Evolutionary conservation across 768 basidiomycete genomes (phyloP).

Genomic region (Ephemerocybe angulata): DNA sequence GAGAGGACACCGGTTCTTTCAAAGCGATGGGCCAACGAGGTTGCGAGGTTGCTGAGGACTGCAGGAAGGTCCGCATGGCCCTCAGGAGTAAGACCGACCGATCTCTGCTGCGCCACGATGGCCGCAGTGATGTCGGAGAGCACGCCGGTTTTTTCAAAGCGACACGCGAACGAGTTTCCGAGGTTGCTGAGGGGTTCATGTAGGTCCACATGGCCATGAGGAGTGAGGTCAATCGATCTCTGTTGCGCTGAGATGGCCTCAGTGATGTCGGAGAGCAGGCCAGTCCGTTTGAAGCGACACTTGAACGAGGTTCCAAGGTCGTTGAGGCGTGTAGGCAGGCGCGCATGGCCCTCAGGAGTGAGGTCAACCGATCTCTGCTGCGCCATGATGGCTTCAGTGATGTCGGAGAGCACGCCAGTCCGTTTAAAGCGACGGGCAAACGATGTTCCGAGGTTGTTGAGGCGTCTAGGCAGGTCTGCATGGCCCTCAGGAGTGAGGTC

Average conservation of each 20-base stretch:
- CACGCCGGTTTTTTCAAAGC: neutral
- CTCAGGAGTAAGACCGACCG: conserved; percentile 3
- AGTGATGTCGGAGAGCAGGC: neutral
- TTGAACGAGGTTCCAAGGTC: neutral
- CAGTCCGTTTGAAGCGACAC: neutral
- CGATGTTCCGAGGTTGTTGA: conserved; percentile 18
- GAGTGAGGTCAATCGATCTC: neutral
- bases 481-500: neutral
- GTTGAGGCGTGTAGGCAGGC: neutral
- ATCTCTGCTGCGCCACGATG: neutral
- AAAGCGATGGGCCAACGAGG: conserved; percentile 11
- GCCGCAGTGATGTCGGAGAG: neutral
- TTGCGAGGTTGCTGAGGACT: conserved; percentile 9
- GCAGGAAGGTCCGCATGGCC: neutral
- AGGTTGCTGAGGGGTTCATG: neutral
- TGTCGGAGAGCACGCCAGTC: conserved; percentile 18
- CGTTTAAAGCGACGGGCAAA: conserved; percentile 19
- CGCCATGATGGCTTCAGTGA: conserved; percentile 7
- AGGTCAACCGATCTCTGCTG: neutral
- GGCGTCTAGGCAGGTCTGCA: neutral
- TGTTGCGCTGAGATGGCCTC: neutral
- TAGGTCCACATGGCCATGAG: neutral
- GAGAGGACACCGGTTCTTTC: neutral
- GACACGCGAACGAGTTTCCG: neutral
- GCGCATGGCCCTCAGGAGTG: neutral